Conservation (phyloP, 352 stramenopile species). For the Phytopythium oedochilum region DNA sequence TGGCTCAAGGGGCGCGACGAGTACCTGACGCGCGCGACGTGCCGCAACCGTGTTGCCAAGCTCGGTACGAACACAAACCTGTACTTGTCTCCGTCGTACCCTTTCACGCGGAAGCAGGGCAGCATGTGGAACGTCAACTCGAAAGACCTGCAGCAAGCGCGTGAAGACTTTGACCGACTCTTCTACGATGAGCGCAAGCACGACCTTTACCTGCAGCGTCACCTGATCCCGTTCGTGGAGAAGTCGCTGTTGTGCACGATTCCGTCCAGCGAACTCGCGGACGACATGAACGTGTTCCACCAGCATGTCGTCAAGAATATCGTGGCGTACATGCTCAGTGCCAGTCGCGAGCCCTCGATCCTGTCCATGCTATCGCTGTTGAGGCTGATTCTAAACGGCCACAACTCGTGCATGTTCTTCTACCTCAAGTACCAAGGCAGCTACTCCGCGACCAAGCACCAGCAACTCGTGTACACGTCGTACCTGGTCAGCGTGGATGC, state of each 20-base stretch:
- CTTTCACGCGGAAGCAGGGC: slow-evolving; percentile 67
- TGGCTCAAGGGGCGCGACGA: slow-evolving; percentile 75
- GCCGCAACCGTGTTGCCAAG: slow-evolving; percentile 60
- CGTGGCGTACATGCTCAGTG: slow-evolving; percentile 60
- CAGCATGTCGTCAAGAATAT: slow-evolving; percentile 77
- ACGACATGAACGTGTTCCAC: slow-evolving; percentile 77
- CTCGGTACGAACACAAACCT: slow-evolving; percentile 71
- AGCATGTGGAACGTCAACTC: slow-evolving; percentile 57
- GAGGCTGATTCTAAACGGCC: slow-evolving; percentile 74
- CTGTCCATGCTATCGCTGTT: slow-evolving; percentile 58
- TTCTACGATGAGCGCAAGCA: slow-evolving; percentile 59
- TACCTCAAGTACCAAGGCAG: slow-evolving; percentile 78
- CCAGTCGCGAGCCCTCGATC: slow-evolving; percentile 25
- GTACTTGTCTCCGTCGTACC: slow-evolving; percentile 78
- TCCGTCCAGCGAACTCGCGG: slow-evolving; percentile 57
- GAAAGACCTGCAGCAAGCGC: slow-evolving; percentile 58
- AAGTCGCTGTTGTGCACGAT: slow-evolving; percentile 71
- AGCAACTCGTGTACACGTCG: slow-evolving; percentile 68
- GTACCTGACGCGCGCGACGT: slow-evolving; percentile 51
- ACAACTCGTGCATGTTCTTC: slow-evolving; percentile 77
- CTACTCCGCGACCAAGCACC: slow-evolving; percentile 49
- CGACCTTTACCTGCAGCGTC: slow-evolving; percentile 41
- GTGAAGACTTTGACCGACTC: slow-evolving; percentile 63
- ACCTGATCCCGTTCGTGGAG: slow-evolving; percentile 67
- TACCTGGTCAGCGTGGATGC: slow-evolving; percentile 64